A percentile compares a stretch with the other conserved stretches of the same genome.
Evolutionary conservation across 306 rosid genomes (phyloP).

Genomic region (Ceratonia siliqua): DNA sequence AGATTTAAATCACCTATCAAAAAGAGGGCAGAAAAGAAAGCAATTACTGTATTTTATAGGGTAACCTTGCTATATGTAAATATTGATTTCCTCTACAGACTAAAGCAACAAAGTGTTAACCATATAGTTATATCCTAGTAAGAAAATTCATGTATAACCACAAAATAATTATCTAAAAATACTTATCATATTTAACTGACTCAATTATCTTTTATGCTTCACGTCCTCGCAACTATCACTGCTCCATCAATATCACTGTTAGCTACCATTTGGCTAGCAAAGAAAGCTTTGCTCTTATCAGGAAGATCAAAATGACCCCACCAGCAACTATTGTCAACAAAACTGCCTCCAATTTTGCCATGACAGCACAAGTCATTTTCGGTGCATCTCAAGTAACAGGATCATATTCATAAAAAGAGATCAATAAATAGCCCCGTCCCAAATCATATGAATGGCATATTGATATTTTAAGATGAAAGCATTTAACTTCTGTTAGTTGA

Average conservation of each 20-base stretch:
- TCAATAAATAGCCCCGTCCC: slow-evolving; percentile 20
- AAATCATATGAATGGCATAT: slow-evolving; percentile 22
- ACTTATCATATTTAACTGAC: too few relatives aligned
- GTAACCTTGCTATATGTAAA: background rate
- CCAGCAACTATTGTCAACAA: slow-evolving; percentile 36
- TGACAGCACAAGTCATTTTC: slow-evolving; percentile 31
- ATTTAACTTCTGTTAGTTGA: slow-evolving; percentile 37
- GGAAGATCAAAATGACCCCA: slow-evolving; percentile 39
- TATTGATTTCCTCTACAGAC: slow-evolving; percentile 4
- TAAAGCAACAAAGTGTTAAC: background rate
- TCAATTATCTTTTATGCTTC: slow-evolving; percentile 13
- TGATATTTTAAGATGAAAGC: slow-evolving; percentile 29
- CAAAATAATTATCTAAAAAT: too few relatives aligned
- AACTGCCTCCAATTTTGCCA: slow-evolving; percentile 29
- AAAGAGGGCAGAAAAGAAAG: slow-evolving; percentile 4
- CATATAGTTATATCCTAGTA: background rate
- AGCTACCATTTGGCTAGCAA: slow-evolving; percentile 32
- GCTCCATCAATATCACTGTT: slow-evolving; percentile 38
- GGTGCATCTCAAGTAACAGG: slow-evolving; percentile 30
- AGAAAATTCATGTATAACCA: background rate
- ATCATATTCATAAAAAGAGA: slow-evolving; percentile 27
- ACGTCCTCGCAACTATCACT: slow-evolving; percentile 29
- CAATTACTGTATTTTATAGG: background rate
- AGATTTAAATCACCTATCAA: background rate
- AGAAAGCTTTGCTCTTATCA: slow-evolving; percentile 31